These are phyloP conservation scores for Papiliotrema terrestris DNA, from an alignment of 1,284 basidiomycete genomes.

Conservation along the genomic window DNA sequence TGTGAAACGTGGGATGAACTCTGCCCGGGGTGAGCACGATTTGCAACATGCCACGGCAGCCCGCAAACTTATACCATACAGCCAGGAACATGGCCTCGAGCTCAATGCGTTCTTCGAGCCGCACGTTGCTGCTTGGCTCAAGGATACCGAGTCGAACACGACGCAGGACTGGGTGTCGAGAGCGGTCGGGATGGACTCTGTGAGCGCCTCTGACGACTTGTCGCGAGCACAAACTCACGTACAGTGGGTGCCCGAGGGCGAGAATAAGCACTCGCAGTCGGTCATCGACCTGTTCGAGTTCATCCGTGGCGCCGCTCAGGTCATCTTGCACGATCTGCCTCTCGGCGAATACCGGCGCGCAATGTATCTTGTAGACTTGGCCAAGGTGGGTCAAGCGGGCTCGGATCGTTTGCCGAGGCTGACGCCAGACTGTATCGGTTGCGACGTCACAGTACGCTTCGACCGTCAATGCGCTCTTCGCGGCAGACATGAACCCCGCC, in stretches of 20 bases:
- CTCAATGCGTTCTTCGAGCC: constrained; percentile 48
- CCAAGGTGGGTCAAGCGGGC: constrained; percentile 28
- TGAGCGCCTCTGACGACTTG: constrained; percentile 13
- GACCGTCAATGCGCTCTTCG: constrained; percentile 42
- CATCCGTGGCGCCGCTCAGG: constrained; percentile 35
- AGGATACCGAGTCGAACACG: constrained; percentile 41
- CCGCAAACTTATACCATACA: neutral
- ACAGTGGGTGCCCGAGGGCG: constrained; percentile 46
- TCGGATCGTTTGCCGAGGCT: neutral
- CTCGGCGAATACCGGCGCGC: constrained; percentile 46
- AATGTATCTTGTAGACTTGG: constrained; percentile 46
- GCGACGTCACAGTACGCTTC: constrained; percentile 43
- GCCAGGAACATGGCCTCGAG: constrained; percentile 41
- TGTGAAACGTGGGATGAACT: constrained; percentile 41
- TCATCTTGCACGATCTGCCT: constrained; percentile 41
- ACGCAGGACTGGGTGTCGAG: constrained; percentile 47
- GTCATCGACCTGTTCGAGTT: constrained; percentile 49
- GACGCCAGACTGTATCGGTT: constrained; percentile 32
- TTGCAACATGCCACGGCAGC: no score
- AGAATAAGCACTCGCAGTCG: constrained; percentile 42
- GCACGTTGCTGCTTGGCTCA: constrained; percentile 46
- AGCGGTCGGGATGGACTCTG: constrained; percentile 45
- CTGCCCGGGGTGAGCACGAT: constrained; percentile 26
- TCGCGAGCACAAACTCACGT: no score
- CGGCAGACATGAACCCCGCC: constrained; percentile 34